Percentiles rank a stretch among this genome's conserved stretches.
Evolutionary conservation across 768 basidiomycete species (phyloP).

Genomic region (Lepiota subincarnata): DNA sequence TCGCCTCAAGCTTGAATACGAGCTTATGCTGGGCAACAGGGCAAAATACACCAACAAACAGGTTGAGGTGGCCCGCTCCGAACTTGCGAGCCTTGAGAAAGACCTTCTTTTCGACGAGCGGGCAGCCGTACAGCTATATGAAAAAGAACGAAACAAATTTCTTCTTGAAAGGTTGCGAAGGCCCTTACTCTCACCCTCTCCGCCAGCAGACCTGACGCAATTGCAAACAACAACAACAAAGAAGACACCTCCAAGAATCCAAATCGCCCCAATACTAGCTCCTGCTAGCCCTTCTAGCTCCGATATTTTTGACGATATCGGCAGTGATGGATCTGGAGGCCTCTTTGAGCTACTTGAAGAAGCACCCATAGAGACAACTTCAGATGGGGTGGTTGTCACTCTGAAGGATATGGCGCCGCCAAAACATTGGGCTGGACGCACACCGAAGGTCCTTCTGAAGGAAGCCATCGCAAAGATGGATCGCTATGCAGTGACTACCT

Average conservation of each 20-base stretch:
- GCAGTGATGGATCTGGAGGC: conserved; percentile 50
- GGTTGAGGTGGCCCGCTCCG: conserved; percentile 35
- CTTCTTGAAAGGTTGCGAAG: conserved; percentile 39
- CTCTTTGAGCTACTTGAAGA: conserved; percentile 73
- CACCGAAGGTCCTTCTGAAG: conserved; percentile 69
- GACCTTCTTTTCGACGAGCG: conserved; percentile 70
- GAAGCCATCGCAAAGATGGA: conserved; percentile 68
- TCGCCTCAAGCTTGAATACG: conserved; percentile 53
- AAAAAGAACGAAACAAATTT: conserved; percentile 46
- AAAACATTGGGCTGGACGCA: conserved; percentile 78
- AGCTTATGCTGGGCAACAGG: conserved; percentile 34
- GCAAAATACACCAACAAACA: conserved; percentile 26
- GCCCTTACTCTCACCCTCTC: background rate
- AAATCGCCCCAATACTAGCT: background rate
- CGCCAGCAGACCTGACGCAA: background rate
- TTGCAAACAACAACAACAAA: background rate
- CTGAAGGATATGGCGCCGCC: conserved; percentile 76
- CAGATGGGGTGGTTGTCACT: conserved; percentile 47
- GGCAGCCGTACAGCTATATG: conserved; percentile 60
- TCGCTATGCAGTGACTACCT: conserved; percentile 71
- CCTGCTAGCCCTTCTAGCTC: conserved; percentile 9
- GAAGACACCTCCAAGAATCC: background rate
- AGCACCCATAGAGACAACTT: conserved; percentile 55
- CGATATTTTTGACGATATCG: conserved; percentile 52
- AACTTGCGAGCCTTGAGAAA: conserved; percentile 38